Conservation (phyloP, 108 stramenopile species). For the Schizochytrium sp. region DNA sequence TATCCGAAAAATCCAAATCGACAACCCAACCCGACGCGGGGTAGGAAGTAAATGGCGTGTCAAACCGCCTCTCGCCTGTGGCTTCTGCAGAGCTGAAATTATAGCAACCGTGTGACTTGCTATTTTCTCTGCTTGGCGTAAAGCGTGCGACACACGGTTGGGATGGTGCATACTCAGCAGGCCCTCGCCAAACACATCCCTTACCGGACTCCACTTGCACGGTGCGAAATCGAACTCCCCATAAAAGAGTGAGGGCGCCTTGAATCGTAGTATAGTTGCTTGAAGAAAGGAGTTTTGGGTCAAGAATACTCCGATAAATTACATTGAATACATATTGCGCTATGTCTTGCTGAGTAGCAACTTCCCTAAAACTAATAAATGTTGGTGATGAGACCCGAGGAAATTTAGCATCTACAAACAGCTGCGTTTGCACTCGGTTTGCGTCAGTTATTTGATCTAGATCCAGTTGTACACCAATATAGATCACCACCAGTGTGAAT, state of each 20-base stretch:
- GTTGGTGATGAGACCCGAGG: background rate
- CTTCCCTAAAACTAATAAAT: background rate
- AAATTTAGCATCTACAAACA: background rate
- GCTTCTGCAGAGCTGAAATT: background rate
- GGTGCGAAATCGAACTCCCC: conserved; percentile 43
- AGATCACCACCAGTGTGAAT: background rate
- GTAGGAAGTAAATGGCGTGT: background rate
- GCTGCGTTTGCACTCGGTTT: background rate
- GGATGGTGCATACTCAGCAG: background rate
- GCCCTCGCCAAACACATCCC: conserved; percentile 38
- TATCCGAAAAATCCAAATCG: background rate
- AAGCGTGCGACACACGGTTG: background rate
- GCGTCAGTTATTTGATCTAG: background rate
- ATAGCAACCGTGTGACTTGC: conserved; percentile 2
- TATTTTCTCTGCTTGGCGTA: background rate
- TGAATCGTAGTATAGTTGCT: conserved; percentile 16
- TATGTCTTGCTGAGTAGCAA: conserved; percentile 1
- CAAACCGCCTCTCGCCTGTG: background rate
- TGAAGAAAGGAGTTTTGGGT: background rate
- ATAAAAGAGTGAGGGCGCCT: background rate
- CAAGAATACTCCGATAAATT: background rate
- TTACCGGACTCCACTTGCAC: background rate
- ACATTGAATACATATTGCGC: conserved; percentile 25
- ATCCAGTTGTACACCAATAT: background rate
- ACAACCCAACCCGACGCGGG: background rate